phyloP scores from a whole-genome alignment of 768 basidiomycete genomes.

The Roridomyces roridus region DNA sequence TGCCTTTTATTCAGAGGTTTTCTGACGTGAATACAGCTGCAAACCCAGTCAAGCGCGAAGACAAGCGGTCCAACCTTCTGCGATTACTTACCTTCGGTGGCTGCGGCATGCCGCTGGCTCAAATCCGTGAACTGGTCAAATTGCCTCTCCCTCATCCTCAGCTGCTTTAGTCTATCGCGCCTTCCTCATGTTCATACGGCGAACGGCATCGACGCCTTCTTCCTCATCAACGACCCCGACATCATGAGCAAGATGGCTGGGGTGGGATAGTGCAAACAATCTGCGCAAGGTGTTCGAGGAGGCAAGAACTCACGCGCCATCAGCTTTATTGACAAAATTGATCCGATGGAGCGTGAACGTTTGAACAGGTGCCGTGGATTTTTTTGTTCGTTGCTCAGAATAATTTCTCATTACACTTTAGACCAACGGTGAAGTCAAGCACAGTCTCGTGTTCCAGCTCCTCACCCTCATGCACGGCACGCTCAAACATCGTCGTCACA shows the following conservation, averaged over 20 bases:
- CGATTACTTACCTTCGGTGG: constrained; percentile 99
- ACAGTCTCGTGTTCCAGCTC: constrained; percentile 97
- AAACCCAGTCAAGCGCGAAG: constrained; percentile 98
- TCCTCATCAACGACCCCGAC: constrained; percentile 99
- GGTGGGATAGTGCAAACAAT: constrained; percentile 96
- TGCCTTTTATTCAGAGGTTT: background rate
- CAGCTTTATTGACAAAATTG: constrained; percentile 99
- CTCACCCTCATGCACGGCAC: constrained; percentile 99
- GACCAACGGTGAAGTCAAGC: constrained; percentile 99
- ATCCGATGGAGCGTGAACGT: constrained; percentile 99
- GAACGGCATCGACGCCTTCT: constrained; percentile 99
- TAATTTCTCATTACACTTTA: constrained; percentile 33
- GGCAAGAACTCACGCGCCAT: constrained; percentile 99
- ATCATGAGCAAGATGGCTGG: constrained; percentile 99
- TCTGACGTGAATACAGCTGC: constrained; percentile 66
- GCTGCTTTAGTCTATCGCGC: constrained; percentile 98
- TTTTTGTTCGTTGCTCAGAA: background rate
- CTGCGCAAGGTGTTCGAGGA: constrained; percentile 98
- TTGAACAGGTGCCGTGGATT: constrained; percentile 80
- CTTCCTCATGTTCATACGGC: constrained; percentile 98
- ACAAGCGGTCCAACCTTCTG: constrained; percentile 97
- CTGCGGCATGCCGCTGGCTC: constrained; percentile 99
- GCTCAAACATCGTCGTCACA: constrained; percentile 99
- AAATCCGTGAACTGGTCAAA: constrained; percentile 99
- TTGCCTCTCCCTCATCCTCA: constrained; percentile 97